Evolutionary conservation across 2,329 filamentous ascomycete species (phyloP), one percentile per base, ranked within the genome.

Genomic region (Stemphylium vesicarium): DNA sequence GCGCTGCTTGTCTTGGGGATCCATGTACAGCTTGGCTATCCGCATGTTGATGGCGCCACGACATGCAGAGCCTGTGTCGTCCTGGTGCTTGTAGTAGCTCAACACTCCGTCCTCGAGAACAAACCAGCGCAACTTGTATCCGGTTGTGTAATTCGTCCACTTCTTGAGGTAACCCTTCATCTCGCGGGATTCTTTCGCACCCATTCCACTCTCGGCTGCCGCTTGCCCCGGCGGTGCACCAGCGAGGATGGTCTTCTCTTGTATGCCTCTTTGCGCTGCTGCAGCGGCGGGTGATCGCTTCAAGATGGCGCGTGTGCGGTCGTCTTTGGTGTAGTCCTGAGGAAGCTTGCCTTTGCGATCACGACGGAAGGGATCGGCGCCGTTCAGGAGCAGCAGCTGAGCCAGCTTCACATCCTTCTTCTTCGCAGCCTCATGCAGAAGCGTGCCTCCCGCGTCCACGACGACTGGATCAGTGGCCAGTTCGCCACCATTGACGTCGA

Each of bases 161-260:
- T 99, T 99, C 79, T 97, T 98, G 52, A 99, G 81, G 74, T 98
- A 99, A 6, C 95, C 95, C 79, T 96, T 97, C 91, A 99, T 98
- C 77, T 98, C 94, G 42, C 93, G 85, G 15, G 91, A 90, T 71
- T 99, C 95, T 63, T 94, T 92, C 13, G 90, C 89, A 22, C 89
- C 90, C 54, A 85, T 76, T 13, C 81, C 79, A 43, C 75, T 75
- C 33, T 87, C 85, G 1, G 85, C 80, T 62, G 90, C 84, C 9
- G 83, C 80, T 13, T 87, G 81, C 22, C 85, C 80, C 8, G 81
- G 78, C 5, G 82, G 82, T 57, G 73, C 88, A 56, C 90, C 91
- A 1, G 92, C 94, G 13, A 99, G 83, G 3, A 99, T 96, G 0
- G 93, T 95, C 80, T 95, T 96, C 77, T 99, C 95, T 76, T 99